Evolutionary conservation across 352 stramenopile genomes (phyloP).

Genomic region (Phytophthora cactorum): DNA sequence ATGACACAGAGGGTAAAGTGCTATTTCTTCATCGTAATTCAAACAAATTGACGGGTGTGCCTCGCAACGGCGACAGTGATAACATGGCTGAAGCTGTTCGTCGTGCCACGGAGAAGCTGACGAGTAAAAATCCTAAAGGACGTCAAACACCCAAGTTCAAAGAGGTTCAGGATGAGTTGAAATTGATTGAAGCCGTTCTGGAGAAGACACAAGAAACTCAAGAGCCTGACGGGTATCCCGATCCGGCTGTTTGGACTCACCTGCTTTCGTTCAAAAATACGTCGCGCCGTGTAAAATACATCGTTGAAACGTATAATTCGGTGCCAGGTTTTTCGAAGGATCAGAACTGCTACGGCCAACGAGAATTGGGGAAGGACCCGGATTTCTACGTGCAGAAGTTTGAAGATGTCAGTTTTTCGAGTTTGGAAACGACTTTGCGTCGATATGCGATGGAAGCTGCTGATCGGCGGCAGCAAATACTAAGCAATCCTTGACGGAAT

Average conservation of each 20-base stretch:
- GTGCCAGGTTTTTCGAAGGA: constrained; percentile 36
- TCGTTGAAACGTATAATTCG: constrained; percentile 58
- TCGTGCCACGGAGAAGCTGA: constrained; percentile 17
- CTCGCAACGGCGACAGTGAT: neutral
- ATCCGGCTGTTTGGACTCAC: constrained; percentile 66
- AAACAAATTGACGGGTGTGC: constrained; percentile 38
- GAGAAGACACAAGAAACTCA: neutral
- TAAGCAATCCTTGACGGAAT: neutral
- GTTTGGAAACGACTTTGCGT: constrained; percentile 11
- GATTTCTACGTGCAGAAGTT: constrained; percentile 22
- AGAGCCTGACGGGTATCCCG: constrained; percentile 31
- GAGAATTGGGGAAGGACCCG: constrained; percentile 5
- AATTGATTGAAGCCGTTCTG: constrained; percentile 8
- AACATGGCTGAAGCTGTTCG: constrained; percentile 22
- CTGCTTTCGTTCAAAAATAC: constrained; percentile 63
- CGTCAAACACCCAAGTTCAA: constrained; percentile 29
- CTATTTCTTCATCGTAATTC: constrained; percentile 61
- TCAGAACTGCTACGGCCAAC: constrained; percentile 63
- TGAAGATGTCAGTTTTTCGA: constrained; percentile 19
- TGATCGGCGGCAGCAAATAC: constrained; percentile 7
- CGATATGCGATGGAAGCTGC: constrained; percentile 25
- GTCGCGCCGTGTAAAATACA: constrained; percentile 39
- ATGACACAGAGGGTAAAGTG: constrained; percentile 37
- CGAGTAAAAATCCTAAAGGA: constrained; percentile 18
- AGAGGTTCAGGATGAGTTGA: constrained; percentile 28